Percentiles rank a stretch among this genome's conserved stretches.
Evolutionary conservation across 108 stramenopile genomes (phyloP).

Genomic region (Phaeodactylum tricornutum): DNA sequence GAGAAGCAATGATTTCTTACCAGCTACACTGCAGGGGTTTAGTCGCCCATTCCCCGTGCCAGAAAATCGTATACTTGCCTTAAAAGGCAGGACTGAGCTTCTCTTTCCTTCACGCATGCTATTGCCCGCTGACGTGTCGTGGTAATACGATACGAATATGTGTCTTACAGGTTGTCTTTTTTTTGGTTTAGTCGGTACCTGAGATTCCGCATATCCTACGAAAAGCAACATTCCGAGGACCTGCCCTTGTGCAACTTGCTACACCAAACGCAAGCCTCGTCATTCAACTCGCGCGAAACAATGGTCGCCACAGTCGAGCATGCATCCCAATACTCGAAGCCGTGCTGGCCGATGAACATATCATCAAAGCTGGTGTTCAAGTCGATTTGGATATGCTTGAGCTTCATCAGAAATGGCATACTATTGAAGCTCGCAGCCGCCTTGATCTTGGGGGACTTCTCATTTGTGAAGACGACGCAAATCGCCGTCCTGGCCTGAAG

Average conservation of each 20-base stretch:
- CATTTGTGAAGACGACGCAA: conserved; percentile 7
- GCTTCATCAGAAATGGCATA: conserved; percentile 18
- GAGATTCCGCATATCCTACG: conserved; percentile 19
- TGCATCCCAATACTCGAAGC: conserved; percentile 22
- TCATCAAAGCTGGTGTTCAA: conserved; percentile 47
- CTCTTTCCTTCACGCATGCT: background rate
- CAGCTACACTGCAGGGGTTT: conserved; percentile 30
- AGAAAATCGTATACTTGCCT: conserved; percentile 3
- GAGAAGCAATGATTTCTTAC: conserved; percentile 8
- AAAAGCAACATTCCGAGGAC: conserved; percentile 22
- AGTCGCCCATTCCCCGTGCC: conserved; percentile 6
- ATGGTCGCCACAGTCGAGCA: conserved; percentile 19
- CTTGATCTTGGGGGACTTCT: conserved; percentile 47
- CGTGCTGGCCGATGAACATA: conserved; percentile 28
- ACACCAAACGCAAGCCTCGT: conserved; percentile 44
- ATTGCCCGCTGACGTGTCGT: background rate
- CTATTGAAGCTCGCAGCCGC: conserved; percentile 25
- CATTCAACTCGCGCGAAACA: conserved; percentile 35
- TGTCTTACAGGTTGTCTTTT: background rate
- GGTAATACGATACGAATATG: background rate
- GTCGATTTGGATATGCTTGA: conserved; percentile 64
- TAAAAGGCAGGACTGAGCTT: conserved; percentile 6
- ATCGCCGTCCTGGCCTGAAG: conserved; percentile 27
- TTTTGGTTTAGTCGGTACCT: conserved; percentile 8
- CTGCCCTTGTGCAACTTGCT: conserved; percentile 56